These are phyloP conservation scores for Mycena floridula DNA, from an alignment of 768 basidiomycete genomes.

Conservation along the genomic window DNA sequence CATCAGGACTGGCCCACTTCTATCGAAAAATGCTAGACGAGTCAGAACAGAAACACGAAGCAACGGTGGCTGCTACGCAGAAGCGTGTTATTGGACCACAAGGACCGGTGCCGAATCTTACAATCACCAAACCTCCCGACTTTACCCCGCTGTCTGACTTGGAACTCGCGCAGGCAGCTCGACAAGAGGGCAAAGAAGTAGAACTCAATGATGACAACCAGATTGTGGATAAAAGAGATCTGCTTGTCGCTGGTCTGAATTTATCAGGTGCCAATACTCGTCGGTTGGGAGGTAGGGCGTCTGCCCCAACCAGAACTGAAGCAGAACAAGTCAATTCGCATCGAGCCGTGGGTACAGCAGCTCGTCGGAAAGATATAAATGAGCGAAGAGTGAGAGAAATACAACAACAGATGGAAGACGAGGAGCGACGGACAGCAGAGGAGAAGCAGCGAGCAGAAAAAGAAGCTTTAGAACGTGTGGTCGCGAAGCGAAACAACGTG, in stretches of 20 bases:
- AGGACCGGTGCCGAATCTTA: constrained; percentile 59
- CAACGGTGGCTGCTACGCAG: constrained; percentile 74
- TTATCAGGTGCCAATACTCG: constrained; percentile 80
- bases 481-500: constrained; percentile 73
- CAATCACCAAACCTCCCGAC: constrained; percentile 68
- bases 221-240: constrained; percentile 91
- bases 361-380: constrained; percentile 75
- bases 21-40: constrained; percentile 76
- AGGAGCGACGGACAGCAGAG: constrained; percentile 50
- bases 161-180: constrained; percentile 66
- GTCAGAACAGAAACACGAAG: constrained; percentile 77
- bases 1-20: constrained; percentile 83
- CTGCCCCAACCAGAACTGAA: constrained; percentile 15
- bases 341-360: constrained; percentile 80
- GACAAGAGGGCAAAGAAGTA: constrained; percentile 73
- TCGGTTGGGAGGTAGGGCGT: constrained; percentile 41
- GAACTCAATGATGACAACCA: constrained; percentile 97
- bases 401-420: constrained; percentile 70
- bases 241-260: constrained; percentile 89
- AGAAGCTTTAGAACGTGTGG: constrained; percentile 57
- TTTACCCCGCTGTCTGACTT: constrained; percentile 60
- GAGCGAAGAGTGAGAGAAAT: constrained; percentile 79
- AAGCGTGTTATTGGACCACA: constrained; percentile 59
- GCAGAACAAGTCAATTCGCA: constrained; percentile 40
- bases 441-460: constrained; percentile 57